Evolutionary conservation across 805 yeast species (phyloP), one percentile per base, ranked within the genome.

Genomic region (Barnettozyma populi): DNA sequence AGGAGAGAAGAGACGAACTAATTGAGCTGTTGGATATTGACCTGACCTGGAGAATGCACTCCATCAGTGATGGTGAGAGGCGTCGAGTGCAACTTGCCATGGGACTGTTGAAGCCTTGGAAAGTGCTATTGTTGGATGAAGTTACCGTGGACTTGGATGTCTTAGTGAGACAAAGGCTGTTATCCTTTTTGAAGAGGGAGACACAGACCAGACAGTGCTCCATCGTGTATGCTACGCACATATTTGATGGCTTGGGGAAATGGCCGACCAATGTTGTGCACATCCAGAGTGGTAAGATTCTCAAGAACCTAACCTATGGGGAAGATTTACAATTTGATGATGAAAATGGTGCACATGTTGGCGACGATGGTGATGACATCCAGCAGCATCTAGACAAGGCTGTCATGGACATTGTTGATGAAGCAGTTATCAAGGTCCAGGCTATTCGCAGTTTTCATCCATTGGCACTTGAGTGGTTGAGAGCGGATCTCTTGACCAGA

Each of bases 91-190:
- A 94, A 62, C 70, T 94, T 49, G 86, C 84, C 31, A 90, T 94
- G 96, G 98, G 98, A 0, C 72, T 94, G 42, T 68, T 92, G 51
- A 82, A 84, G 57, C 97, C 97, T 6, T 94, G 97, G 96, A 80
- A 79, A 51, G 73, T 90, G 19, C 69, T 94, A 29, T 69, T 94
- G n/a, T 71, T 94, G 42, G 99, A 94, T 64, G 99, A 94, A 64
- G 98, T 94, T 35, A 94, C 99, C 0, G 96, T 94, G 24, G 99
- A 94, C 65, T 73, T 94, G 55, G 99, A 94, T 62, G 99, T 94
- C 7, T 73, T 94, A 43, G 98, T 90, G 2, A 75, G 99, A 56
- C 79, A 82, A 31, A 74, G 88, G 46, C 69, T 94, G 43, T 69
- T 94, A 52, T 70, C 74, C 1, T 94, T 87, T 62, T 70, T 94